These are phyloP conservation scores for Phytophthora vignae DNA, from an alignment of 352 stramenopile genomes.

Conservation along the genomic window DNA sequence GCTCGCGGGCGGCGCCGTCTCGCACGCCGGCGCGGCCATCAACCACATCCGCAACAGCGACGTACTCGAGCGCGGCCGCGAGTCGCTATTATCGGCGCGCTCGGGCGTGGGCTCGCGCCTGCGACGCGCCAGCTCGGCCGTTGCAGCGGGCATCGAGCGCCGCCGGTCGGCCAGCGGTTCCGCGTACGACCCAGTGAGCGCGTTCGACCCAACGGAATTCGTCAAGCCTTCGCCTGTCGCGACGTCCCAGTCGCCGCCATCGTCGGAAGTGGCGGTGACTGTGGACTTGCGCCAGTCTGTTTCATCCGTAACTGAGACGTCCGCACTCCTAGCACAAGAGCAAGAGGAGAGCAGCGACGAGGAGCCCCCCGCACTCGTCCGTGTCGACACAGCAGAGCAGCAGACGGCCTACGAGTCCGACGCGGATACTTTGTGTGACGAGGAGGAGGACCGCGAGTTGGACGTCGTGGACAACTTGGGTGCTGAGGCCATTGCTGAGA, in stretches of 20 bases:
- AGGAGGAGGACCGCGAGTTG: constrained; percentile 62
- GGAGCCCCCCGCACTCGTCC: constrained; percentile 24
- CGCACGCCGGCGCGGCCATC: constrained; percentile 41
- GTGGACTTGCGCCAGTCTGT: constrained; percentile 45
- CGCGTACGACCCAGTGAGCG: constrained; percentile 17
- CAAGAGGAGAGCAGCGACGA: constrained; percentile 33
- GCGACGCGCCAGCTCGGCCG: constrained; percentile 47
- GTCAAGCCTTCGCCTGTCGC: constrained; percentile 24
- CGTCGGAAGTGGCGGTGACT: constrained; percentile 35
- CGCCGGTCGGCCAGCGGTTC: constrained; percentile 46
- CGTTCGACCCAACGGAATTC: constrained; percentile 34
- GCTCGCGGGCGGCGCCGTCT: constrained; percentile 40
- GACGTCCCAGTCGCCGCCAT: constrained; percentile 17
- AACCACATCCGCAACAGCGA: constrained; percentile 49
- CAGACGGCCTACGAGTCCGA: constrained; percentile 59
- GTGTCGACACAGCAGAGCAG: constrained; percentile 14
- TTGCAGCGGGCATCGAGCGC: constrained; percentile 63
- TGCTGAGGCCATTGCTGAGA: constrained; percentile 41
- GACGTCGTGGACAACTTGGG: constrained; percentile 46
- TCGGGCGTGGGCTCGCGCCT: constrained; percentile 57
- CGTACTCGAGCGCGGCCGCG: constrained; percentile 56
- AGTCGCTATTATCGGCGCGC: constrained; percentile 59
- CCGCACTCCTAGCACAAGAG: constrained; percentile 7
- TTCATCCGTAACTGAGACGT: constrained; percentile 3
- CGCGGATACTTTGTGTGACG: constrained; percentile 69